A percentile compares a stretch with the other conserved stretches of the same genome.
phyloP scores from a whole-genome alignment of 371 early-diverging fungal genomes.

The Syncephalastrum racemosum region DNA sequence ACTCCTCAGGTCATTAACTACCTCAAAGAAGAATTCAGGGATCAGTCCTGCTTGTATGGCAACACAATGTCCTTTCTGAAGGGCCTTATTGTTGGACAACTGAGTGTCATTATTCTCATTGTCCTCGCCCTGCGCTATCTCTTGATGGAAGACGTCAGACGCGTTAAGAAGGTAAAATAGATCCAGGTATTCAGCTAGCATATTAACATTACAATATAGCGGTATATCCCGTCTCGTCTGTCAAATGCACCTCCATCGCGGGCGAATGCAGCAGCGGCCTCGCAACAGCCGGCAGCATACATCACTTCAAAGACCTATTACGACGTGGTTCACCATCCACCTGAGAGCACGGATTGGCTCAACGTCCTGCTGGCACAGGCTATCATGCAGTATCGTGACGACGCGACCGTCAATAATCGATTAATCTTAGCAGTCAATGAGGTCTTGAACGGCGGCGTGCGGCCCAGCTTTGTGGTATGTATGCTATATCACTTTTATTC shows the following conservation, averaged over 20 bases:
- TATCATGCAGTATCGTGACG: slow-evolving; percentile 79
- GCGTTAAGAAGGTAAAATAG: slow-evolving; percentile 42
- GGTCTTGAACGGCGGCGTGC: slow-evolving; percentile 75
- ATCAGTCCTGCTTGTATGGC: slow-evolving; percentile 23
- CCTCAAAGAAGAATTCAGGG: slow-evolving; percentile 7
- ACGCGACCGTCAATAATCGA: slow-evolving; percentile 74
- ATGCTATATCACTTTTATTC: not conserved
- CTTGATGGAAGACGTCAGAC: slow-evolving; percentile 59
- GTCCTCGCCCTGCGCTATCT: slow-evolving; percentile 58
- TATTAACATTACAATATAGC: slow-evolving; percentile 15
- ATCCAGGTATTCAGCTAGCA: not conserved
- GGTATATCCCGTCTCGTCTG: slow-evolving; percentile 43
- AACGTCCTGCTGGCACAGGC: slow-evolving; percentile 88
- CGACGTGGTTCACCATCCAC: slow-evolving; percentile 59
- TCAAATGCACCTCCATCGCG: slow-evolving; percentile 40
- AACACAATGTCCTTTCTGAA: slow-evolving; percentile 46
- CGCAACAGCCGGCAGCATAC: slow-evolving; percentile 37
- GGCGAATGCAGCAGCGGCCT: slow-evolving; percentile 22
- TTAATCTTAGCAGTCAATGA: slow-evolving; percentile 75
- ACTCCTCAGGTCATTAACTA: not conserved
- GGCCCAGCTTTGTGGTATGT: slow-evolving; percentile 80
- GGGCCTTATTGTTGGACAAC: slow-evolving; percentile 64
- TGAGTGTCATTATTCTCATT: slow-evolving; percentile 56
- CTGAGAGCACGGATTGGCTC: slow-evolving; percentile 92
- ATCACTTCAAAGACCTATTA: slow-evolving; percentile 66